Percentiles rank a stretch among this genome's conserved stretches.
These are phyloP conservation scores for Fraxinus baroniana DNA, from an alignment of 305 asterid species.

Conservation along the genomic window DNA sequence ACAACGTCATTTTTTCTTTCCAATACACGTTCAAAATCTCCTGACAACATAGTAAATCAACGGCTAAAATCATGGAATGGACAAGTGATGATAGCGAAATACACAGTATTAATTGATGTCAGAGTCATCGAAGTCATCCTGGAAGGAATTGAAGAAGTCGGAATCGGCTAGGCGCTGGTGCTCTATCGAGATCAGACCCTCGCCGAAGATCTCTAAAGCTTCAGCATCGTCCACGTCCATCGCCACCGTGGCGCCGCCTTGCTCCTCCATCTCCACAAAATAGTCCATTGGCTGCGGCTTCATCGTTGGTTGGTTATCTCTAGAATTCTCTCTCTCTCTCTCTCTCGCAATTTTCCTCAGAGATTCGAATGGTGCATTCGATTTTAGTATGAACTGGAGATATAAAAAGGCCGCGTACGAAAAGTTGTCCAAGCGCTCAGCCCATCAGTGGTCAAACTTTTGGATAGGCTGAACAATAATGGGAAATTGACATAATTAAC, in stretches of 20 bases:
- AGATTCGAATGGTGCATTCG: neutral
- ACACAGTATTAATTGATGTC: constrained; percentile 11
- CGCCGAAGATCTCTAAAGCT: constrained; percentile 38
- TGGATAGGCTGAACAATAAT: neutral
- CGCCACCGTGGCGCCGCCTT: constrained; percentile 31
- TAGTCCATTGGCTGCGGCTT: constrained; percentile 39
- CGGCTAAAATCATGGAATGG: neutral
- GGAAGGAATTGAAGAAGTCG: constrained; percentile 32
- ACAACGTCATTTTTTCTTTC: neutral
- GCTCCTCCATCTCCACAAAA: constrained; percentile 38
- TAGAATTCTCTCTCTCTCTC: neutral
- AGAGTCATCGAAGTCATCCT: constrained; percentile 27
- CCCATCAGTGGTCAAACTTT: neutral
- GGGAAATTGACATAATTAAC: neutral
- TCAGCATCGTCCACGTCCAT: constrained; percentile 54
- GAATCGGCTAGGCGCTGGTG: constrained; percentile 26
- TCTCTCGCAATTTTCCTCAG: neutral
- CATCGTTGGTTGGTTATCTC: constrained; percentile 21
- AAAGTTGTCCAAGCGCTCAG: neutral
- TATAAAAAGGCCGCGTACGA: neutral
- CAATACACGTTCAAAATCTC: neutral
- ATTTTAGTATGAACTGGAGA: neutral
- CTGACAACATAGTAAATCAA: neutral
- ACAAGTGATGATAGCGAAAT: neutral
- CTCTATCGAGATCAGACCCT: constrained; percentile 26